Evolutionary conservation across 495 filamentous ascomycete species (phyloP).

Genomic region (Penicilliopsis zonata): DNA sequence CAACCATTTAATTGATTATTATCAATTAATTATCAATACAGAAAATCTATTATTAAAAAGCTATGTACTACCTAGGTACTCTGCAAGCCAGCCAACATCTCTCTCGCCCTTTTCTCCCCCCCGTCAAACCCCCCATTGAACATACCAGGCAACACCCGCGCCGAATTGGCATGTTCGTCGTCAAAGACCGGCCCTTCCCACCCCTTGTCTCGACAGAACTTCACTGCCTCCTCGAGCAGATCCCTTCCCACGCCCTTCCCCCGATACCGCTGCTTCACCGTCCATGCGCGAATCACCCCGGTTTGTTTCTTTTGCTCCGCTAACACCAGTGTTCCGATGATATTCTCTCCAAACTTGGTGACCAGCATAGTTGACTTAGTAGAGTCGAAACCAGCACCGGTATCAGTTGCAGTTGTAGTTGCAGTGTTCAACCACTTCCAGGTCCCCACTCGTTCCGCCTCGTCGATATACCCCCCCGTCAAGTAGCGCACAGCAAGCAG

Average conservation of each 20-base stretch:
- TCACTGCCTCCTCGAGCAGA: constrained; percentile 55
- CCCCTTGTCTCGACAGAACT: constrained; percentile 42
- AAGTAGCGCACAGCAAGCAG: constrained; percentile 26
- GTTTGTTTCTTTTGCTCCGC: constrained; percentile 1
- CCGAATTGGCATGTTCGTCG: constrained; percentile 53
- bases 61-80: too few species aligned
- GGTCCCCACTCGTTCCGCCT: constrained; percentile 38
- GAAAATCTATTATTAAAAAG: too few species aligned
- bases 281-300: constrained; percentile 60
- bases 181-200: constrained; percentile 48
- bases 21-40: too few species aligned
- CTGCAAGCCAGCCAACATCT: too few species aligned
- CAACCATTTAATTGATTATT: too few species aligned
- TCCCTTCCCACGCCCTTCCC: constrained; percentile 53
- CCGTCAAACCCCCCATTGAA: constrained; percentile 49
- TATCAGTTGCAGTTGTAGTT: constrained; percentile 1
- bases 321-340: constrained; percentile 43
- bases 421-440: constrained; percentile 31
- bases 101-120: constrained; percentile 40
- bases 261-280: constrained; percentile 54
- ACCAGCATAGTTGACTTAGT: too few species aligned
- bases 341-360: constrained; percentile 39
- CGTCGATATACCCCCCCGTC: constrained; percentile 34
- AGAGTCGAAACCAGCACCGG: constrained; percentile 12
- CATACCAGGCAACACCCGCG: constrained; percentile 42